Percentiles rank a stretch among this genome's conserved stretches.
phyloP scores from a whole-genome alignment of 495 filamentous ascomycete species.

The Aspergillus nidulans region DNA sequence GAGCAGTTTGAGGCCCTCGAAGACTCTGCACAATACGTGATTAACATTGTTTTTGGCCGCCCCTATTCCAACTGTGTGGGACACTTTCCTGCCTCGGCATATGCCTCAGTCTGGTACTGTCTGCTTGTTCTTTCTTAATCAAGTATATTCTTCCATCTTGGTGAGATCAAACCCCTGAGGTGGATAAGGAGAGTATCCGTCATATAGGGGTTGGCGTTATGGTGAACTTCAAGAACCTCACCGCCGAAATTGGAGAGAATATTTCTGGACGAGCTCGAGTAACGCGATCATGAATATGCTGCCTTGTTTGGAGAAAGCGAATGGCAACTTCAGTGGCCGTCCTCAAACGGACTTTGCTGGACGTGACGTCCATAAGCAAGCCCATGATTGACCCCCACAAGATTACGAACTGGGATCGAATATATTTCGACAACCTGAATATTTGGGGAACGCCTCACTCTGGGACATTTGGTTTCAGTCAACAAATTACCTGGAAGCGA shows the following conservation, averaged over 20 bases:
- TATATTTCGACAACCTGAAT: not conserved
- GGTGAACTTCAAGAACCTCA: not conserved
- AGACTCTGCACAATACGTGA: not conserved
- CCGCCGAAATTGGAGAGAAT: not conserved
- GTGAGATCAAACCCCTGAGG: not conserved
- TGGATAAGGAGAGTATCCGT: not conserved
- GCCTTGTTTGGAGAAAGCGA: constrained; percentile 4
- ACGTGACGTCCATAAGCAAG: not conserved
- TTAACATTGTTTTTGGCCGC: not conserved
- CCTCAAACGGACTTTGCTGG: not conserved
- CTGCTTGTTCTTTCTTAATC: constrained; percentile 3
- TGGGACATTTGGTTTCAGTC: not conserved
- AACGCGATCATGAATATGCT: constrained; percentile 5
- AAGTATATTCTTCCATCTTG: not conserved
- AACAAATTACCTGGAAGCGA: not conserved
- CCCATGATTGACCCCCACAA: not conserved
- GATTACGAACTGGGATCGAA: not conserved
- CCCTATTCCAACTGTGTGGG: not conserved
- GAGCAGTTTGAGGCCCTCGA: not conserved
- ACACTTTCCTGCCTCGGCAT: not conserved
- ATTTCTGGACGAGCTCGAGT: constrained; percentile 4
- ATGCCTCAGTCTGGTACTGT: constrained; percentile 5
- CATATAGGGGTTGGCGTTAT: not conserved
- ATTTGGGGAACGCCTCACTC: not conserved
- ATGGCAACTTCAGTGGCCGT: not conserved